Evolutionary conservation across 441 rosid genomes (phyloP).

Genomic region (Erodium trifolium): DNA sequence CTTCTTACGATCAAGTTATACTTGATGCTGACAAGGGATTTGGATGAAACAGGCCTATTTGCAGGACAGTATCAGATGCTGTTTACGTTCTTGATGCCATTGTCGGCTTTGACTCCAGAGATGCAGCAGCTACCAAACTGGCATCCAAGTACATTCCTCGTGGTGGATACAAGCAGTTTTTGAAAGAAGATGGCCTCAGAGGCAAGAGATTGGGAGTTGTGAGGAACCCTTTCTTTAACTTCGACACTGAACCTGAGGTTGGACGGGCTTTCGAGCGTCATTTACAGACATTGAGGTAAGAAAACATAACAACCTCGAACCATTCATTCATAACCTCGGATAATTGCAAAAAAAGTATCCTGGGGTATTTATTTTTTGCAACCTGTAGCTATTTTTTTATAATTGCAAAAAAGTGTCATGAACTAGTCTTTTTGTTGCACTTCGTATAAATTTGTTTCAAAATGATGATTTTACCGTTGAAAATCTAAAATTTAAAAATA

Average conservation of each 20-base stretch:
- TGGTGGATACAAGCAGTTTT: conserved; percentile 19
- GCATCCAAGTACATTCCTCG: conserved; percentile 20
- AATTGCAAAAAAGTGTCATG: too few relatives aligned
- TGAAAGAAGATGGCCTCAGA: conserved; percentile 18
- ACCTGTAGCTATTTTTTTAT: too few relatives aligned
- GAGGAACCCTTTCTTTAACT: conserved; percentile 10
- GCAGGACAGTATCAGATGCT: conserved; percentile 13
- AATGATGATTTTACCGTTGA: too few relatives aligned
- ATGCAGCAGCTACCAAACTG: conserved; percentile 15
- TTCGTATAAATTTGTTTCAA: too few relatives aligned
- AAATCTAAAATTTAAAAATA: too few relatives aligned
- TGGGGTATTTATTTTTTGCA: too few relatives aligned
- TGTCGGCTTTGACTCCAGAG: conserved; percentile 20
- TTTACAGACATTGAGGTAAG: conserved; percentile 17
- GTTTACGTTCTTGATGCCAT: conserved; percentile 20
- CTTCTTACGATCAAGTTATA: not conserved
- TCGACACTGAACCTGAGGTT: not conserved
- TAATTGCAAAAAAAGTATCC: too few relatives aligned
- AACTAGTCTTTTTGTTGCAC: too few relatives aligned
- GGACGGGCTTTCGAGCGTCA: conserved; percentile 14
- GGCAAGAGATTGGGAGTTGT: conserved; percentile 22
- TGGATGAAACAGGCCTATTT: conserved; percentile 18
- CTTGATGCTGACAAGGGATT: not conserved
- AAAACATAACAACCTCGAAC: not conserved
- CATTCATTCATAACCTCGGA: too few relatives aligned